Base-by-base conservation (phyloP, 495 filamentous ascomycete genomes). In the Viridothelium virens region DNA sequence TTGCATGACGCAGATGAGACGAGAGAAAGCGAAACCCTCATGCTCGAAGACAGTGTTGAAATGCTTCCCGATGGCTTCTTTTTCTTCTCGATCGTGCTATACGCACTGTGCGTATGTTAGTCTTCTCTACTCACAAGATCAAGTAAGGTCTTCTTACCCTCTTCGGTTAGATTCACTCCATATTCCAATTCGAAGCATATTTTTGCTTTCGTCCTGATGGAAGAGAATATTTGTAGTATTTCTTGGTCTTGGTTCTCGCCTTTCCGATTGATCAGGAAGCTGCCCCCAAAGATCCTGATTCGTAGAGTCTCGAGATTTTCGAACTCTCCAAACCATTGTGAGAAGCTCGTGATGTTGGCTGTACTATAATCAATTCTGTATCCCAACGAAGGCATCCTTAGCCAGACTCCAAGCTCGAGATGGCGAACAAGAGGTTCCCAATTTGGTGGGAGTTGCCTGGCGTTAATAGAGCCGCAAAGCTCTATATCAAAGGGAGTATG, bases 121-220 rank as follows among this genome's bases (percentile, higher is more conserved):
- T n/a, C n/a, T n/a, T n/a, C n/a, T n/a, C n/a, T n/a, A n/a, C n/a
- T 72, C 83, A 91, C 70, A 94, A 97, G 71, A 89, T 96, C 74
- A 97, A 97, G 79, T n/a, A n/a, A n/a, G n/a, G n/a, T n/a, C n/a
- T n/a, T n/a, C n/a, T n/a, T 97, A 65, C 41, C 41, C 41, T 44
- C 14, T 14, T 1, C 41, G 1, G 7, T 44, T 44, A 44, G 41
- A 7, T 44, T 14, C 1, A 14, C 14, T 1, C 14, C 14, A 14
- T 44, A 44, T 44, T 44, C 41, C 41, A 7, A 14, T 44, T 14
- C 7, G 1, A 44, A 44, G 41, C 6, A 44, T 7, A 44, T 7
- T 44, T 44, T 14, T 7, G 41, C 14, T 44, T 14, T 44, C 7
- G 41, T 44, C 41, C 1, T 44, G 1, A 44, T 14, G 6, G 1